phyloP scores from a whole-genome alignment of 2,329 filamentous ascomycete genomes.

The Cladosporium sp. region DNA sequence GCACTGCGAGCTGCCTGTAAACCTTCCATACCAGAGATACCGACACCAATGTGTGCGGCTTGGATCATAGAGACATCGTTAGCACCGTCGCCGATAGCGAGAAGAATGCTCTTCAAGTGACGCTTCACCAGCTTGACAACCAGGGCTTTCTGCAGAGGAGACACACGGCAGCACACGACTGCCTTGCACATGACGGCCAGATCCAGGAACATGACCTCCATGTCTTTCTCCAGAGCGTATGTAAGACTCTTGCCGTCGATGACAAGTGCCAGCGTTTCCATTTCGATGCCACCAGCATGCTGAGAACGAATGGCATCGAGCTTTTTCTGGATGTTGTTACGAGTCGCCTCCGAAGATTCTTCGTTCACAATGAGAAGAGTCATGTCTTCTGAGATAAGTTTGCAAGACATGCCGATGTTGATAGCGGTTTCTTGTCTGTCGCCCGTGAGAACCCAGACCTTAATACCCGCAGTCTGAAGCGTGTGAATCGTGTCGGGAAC shows the following conservation, averaged over 20 bases:
- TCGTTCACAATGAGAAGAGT: conserved; percentile 96
- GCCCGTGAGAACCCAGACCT: conserved; percentile 96
- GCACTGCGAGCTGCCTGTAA: conserved; percentile 94
- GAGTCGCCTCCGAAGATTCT: conserved; percentile 73
- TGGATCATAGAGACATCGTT: conserved; percentile 99
- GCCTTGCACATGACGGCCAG: conserved; percentile 95
- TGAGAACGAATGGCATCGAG: conserved; percentile 86
- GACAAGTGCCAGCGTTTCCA: conserved; percentile 84
- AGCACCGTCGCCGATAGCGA: conserved; percentile 95
- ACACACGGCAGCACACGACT: conserved; percentile 96
- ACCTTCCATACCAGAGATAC: conserved; percentile 96
- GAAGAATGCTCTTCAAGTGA: conserved; percentile 84
- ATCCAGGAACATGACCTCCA: conserved; percentile 92
- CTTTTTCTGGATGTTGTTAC: conserved; percentile 91
- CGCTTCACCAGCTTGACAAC: conserved; percentile 98
- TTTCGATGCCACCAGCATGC: conserved; percentile 72
- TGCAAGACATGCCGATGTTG: conserved; percentile 99
- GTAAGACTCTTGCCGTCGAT: conserved; percentile 97
- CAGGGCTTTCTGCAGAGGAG: conserved; percentile 92
- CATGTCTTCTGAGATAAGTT: conserved; percentile 98
- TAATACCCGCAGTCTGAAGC: conserved; percentile 93
- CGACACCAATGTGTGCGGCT: conserved; percentile 94
- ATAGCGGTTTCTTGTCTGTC: conserved; percentile 98
- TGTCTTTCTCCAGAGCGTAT: conserved; percentile 85
- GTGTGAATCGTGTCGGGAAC: conserved; percentile 98